These are phyloP conservation scores for Fraxinus paxiana DNA, from an alignment of 305 asterid species.

Conservation along the genomic window DNA sequence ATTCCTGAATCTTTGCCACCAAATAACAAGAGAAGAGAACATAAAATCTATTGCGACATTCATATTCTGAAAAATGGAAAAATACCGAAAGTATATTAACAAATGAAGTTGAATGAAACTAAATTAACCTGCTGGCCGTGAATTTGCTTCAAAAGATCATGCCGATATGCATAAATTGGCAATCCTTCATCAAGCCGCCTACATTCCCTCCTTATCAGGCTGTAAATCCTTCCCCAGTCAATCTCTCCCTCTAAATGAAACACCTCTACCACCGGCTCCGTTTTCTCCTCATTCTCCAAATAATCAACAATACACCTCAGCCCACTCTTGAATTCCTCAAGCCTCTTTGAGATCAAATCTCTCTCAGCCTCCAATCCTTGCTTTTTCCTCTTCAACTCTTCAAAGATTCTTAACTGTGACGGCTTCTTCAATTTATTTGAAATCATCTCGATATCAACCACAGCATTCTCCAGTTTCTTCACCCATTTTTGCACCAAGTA, in stretches of 20 bases:
- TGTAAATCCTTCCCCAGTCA: slow-evolving; percentile 56
- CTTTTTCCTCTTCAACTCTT: slow-evolving; percentile 30
- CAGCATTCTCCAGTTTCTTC: slow-evolving; percentile 33
- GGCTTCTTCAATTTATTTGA: neutral
- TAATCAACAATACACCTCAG: slow-evolving; percentile 39
- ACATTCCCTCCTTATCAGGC: slow-evolving; percentile 65
- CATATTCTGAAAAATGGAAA: neutral
- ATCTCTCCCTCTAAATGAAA: slow-evolving; percentile 40
- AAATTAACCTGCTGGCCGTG: slow-evolving; percentile 56
- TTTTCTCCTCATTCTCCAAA: slow-evolving; percentile 39
- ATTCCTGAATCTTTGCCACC: neutral
- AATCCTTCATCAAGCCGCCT: slow-evolving; percentile 77
- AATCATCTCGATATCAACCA: slow-evolving; percentile 27
- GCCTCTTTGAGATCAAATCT: slow-evolving; percentile 47
- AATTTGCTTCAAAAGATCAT: slow-evolving; percentile 48
- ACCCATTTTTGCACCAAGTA: slow-evolving; percentile 45
- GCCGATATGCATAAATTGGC: slow-evolving; percentile 61
- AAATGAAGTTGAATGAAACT: slow-evolving; percentile 35
- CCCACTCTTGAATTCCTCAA: slow-evolving; percentile 58
- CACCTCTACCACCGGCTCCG: slow-evolving; percentile 24
- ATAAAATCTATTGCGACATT: neutral
- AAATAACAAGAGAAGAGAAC: neutral
- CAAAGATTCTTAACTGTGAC: neutral
- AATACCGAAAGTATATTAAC: neutral
- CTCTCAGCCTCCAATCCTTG: slow-evolving; percentile 44